Conservation (phyloP, 495 filamentous ascomycete genomes). For the Lichina pygmaea region DNA sequence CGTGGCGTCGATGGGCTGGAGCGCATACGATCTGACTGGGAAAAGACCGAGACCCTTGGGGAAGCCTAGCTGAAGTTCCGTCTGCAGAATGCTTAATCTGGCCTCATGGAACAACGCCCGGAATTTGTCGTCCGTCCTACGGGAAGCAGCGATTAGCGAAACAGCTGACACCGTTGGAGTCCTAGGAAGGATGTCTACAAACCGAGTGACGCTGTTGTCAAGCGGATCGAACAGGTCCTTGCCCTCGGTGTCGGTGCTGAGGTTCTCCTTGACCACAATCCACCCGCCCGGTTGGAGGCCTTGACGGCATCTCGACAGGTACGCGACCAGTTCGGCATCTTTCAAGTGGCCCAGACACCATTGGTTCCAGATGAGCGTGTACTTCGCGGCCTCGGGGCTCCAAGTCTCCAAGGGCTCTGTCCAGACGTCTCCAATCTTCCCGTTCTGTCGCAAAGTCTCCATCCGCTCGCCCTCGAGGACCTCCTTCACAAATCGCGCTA, state of each 20-base stretch:
- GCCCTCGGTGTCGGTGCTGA: conserved; percentile 26
- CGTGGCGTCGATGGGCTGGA: conserved; percentile 13
- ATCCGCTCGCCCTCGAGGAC: conserved; percentile 12
- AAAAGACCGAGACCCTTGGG: conserved; percentile 22
- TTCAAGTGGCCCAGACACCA: conserved; percentile 85
- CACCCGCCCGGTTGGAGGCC: conserved; percentile 22
- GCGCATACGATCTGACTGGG: conserved; percentile 45
- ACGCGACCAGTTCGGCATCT: conserved; percentile 46
- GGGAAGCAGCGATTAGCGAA: too few relatives aligned
- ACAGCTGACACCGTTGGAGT: too few relatives aligned
- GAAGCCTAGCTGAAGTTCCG: conserved; percentile 54
- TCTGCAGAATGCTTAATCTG: conserved; percentile 33
- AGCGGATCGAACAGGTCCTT: conserved; percentile 47
- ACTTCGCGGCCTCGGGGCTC: conserved; percentile 23
- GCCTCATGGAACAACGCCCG: conserved; percentile 39
- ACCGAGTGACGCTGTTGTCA: conserved; percentile 56
- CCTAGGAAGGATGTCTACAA: not conserved
- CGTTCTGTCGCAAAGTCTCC: conserved; percentile 2
- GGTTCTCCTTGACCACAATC: conserved; percentile 75
- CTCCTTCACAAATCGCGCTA: conserved; percentile 27
- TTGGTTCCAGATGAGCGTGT: conserved; percentile 48
- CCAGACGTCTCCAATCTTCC: conserved; percentile 30
- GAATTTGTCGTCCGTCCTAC: conserved; percentile 42
- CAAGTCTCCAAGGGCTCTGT: conserved; percentile 55
- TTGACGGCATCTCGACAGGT: conserved; percentile 30